phyloP scores from a whole-genome alignment of 1,284 basidiomycete species.

The Vanrija pseudolonga region DNA sequence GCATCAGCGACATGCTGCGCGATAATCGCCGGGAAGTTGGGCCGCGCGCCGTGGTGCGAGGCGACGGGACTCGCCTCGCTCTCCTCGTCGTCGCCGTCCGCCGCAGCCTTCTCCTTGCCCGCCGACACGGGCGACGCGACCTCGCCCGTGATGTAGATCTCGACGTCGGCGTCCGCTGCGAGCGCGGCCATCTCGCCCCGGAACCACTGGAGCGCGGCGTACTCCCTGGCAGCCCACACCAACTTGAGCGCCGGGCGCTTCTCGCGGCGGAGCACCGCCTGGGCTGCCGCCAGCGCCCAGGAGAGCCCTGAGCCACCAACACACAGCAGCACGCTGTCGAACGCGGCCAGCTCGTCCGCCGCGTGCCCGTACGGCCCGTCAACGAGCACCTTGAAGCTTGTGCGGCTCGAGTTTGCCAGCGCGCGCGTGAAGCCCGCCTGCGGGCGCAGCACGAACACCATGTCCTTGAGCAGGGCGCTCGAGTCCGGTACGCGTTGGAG shows the following conservation, averaged over 20 bases:
- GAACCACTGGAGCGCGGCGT: not conserved
- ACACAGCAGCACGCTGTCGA: slow-evolving; percentile 1
- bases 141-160: not conserved
- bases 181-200: not conserved
- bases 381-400: not conserved
- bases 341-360: not conserved
- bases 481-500: slow-evolving; percentile 13
- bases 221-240: not conserved
- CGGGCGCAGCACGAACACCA: slow-evolving; percentile 7
- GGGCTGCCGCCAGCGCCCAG: not conserved
- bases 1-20: not conserved
- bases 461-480: slow-evolving; percentile 20
- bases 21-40: not conserved
- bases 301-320: slow-evolving; percentile 5
- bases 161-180: not conserved
- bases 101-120: not conserved
- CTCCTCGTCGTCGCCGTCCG: not conserved
- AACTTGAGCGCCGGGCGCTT: not conserved
- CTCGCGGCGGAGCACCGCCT: not conserved
- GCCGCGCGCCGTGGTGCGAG: not conserved
- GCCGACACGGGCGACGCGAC: not conserved
- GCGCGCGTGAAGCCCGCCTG: slow-evolving; percentile 2
- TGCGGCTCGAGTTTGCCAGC: not conserved
- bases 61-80: not conserved
- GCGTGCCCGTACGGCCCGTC: slow-evolving; percentile 10